Base-by-base conservation (phyloP, 2,329 filamentous ascomycete genomes). In the Xylariaceae sp. region DNA sequence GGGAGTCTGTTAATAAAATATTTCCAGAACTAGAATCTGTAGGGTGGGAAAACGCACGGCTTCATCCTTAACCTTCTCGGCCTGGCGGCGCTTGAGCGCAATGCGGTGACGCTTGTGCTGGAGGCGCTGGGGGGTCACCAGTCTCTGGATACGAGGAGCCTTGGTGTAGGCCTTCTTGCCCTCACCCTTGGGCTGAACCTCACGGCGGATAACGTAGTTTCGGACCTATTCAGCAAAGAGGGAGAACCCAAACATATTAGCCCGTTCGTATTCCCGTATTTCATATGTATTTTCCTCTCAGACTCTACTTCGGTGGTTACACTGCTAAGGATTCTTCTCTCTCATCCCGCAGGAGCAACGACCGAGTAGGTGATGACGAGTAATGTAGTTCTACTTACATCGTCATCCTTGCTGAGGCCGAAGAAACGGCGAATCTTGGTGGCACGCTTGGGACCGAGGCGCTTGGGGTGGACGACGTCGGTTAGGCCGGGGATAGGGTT, bases 371-470 rank as follows among this genome's bases (percentile, higher is more conserved):
- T 80, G 82, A 88, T 83, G 83, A 86, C 77, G 77, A 77, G 72
- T 77, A 73, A 72, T 66, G 71, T 76, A 74, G 74, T 71, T 75
- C 72, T 75, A 91, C 89, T 85, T 88, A 97, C 92, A 89, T 99
- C 94, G 84, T 99, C 94, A 87, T 97, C 92, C 92, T 97, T 97
- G 89, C 87, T 92, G 85, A 99, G 89, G 82, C 90, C 87, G 83
- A 97, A 99, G 88, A 99, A 99, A 76, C 86, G 88, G 79, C 92
- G 90, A 81, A 99, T 97, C 91, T 97, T 99, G 82, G 91, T 96
- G 74, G 94, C 94, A 74, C 94, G 89, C 92, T 99, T 99, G 82
- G 94, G 94, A 70, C 94, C 94, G 74, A 99, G 89, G 72, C 94
- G 89, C 89, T 99, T 99, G 78, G 94, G 94, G 84, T 95, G 89